These are phyloP conservation scores for Cydonia oblonga DNA, from an alignment of 331 rosid species.

Conservation along the genomic window DNA sequence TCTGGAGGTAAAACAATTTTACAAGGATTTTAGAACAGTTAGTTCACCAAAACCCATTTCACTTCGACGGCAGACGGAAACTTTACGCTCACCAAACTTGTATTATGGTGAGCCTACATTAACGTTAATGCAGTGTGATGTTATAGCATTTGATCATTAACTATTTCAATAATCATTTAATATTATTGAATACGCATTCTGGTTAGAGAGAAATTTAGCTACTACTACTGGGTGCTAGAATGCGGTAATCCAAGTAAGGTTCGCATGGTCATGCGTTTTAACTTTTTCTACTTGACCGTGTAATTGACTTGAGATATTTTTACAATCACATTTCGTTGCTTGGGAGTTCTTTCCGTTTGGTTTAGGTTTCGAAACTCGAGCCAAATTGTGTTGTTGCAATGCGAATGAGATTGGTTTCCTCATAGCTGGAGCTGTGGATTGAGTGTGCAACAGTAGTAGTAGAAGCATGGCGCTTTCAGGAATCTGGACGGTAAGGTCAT, in stretches of 20 bases:
- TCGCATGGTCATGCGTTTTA: rapidly evolving
- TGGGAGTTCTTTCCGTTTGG: background rate
- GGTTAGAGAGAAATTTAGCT: background rate
- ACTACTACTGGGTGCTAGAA: background rate
- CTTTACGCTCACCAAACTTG: background rate
- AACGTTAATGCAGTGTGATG: background rate
- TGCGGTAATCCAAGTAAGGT: background rate
- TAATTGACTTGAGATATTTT: too few relatives aligned
- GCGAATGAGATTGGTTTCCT: too few relatives aligned
- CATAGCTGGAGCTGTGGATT: too few relatives aligned
- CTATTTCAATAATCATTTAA: too few relatives aligned
- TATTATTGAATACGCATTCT: too few relatives aligned
- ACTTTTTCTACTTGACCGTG: too few relatives aligned
- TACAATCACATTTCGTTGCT: too few relatives aligned
- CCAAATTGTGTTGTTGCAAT: background rate
- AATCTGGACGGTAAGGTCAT: background rate
- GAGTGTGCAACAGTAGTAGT: background rate
- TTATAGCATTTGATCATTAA: background rate
- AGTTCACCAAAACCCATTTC: background rate
- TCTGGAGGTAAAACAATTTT: background rate
- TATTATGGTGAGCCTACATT: too few relatives aligned
- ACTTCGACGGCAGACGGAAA: background rate
- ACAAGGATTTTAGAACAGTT: background rate
- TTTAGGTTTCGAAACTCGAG: background rate
- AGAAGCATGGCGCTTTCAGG: background rate